Evolutionary conservation across 208 protist species (phyloP).

Genomic region (Angomonas desouzai): DNA sequence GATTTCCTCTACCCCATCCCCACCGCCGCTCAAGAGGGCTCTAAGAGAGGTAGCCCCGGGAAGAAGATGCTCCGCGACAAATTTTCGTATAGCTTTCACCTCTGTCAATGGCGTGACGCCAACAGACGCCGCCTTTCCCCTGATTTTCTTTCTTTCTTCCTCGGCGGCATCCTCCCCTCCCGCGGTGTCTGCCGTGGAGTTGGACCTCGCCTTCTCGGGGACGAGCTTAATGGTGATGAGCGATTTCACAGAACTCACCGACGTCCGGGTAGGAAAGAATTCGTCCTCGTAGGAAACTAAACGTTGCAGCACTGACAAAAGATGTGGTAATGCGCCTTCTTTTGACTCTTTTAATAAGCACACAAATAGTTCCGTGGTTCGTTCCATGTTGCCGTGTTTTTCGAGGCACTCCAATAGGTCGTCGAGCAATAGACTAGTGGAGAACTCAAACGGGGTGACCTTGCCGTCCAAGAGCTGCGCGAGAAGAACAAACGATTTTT

Average conservation of each 20-base stretch:
- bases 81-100: constrained; percentile 16
- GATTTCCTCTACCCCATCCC: background rate
- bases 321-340: constrained; percentile 11
- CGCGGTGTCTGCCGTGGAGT: no score
- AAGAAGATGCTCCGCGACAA: constrained; percentile 13
- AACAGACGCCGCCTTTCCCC: background rate
- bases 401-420: constrained; percentile 2
- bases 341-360: background rate
- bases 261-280: constrained; percentile 22
- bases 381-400: background rate
- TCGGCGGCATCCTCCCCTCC: constrained; percentile 17
- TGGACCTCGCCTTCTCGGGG: constrained; percentile 13
- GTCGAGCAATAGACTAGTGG: constrained; percentile 28
- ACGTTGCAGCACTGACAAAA: constrained; percentile 35
- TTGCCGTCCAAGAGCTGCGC: constrained; percentile 36
- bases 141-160: background rate
- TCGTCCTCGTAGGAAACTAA: constrained; percentile 31
- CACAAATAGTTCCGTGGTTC: background rate
- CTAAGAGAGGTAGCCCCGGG: constrained; percentile 2
- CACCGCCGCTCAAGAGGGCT: background rate
- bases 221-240: constrained; percentile 20
- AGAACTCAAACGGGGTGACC: constrained; percentile 64
- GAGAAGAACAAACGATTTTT: constrained; percentile 34
- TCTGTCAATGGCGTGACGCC: constrained; percentile 23
- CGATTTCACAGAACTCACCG: constrained; percentile 17